Evolutionary conservation across 495 filamentous ascomycete genomes (phyloP).

Genomic region (Glarea lozoyensis): DNA sequence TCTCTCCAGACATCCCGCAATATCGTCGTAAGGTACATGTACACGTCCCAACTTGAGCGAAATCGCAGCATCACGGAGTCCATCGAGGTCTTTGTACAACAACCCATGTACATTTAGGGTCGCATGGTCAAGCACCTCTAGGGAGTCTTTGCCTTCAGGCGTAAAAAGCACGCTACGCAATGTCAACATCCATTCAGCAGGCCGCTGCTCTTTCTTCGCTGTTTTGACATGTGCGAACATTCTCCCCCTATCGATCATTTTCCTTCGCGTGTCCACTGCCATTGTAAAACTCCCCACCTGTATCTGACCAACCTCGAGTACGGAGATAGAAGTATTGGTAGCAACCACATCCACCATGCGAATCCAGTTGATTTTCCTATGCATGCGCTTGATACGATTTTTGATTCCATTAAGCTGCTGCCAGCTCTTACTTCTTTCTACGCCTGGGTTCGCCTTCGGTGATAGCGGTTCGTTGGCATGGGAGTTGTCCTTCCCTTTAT

Average conservation of each 20-base stretch:
- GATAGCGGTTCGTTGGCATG: conserved; percentile 12
- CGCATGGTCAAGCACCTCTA: conserved; percentile 84
- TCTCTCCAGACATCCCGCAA: conserved; percentile 48
- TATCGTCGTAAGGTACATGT: conserved; percentile 84
- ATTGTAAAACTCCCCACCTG: conserved; percentile 79
- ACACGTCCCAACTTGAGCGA: conserved; percentile 84
- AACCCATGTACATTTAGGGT: conserved; percentile 86
- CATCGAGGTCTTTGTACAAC: conserved; percentile 79
- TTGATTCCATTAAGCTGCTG: conserved; percentile 63
- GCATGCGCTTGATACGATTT: conserved; percentile 75
- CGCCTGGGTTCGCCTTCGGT: conserved; percentile 4
- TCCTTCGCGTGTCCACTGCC: conserved; percentile 80
- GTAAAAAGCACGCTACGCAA: conserved; percentile 81
- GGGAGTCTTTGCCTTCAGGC: conserved; percentile 70
- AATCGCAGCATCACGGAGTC: conserved; percentile 82
- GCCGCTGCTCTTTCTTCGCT: conserved; percentile 60
- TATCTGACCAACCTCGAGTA: conserved; percentile 72
- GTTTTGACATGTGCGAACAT: conserved; percentile 76
- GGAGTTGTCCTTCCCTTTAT: conserved; percentile 13
- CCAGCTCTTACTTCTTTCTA: conserved; percentile 64
- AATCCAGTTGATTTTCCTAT: conserved; percentile 82
- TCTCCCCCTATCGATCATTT: conserved; percentile 83
- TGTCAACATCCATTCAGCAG: conserved; percentile 90
- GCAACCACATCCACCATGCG: conserved; percentile 86
- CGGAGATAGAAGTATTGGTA: conserved; percentile 61